phyloP scores from a whole-genome alignment of 2,329 filamentous ascomycete species.

The Curvularia sp. region DNA sequence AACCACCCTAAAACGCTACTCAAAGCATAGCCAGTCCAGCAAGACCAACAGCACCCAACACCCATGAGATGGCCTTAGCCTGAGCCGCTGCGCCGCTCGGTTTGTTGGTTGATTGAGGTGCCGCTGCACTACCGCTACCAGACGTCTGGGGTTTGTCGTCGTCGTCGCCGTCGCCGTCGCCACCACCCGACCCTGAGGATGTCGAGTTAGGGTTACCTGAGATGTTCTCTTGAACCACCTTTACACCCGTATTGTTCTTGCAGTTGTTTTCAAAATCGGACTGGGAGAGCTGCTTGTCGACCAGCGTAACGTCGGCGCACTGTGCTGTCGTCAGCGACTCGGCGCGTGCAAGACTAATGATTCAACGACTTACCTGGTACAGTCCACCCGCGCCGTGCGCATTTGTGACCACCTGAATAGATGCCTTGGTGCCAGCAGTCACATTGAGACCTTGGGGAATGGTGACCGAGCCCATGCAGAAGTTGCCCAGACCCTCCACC shows the following conservation, averaged over 20 bases:
- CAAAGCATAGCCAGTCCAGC: conserved; percentile 42
- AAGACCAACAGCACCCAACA: conserved; percentile 45
- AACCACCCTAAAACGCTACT: not conserved
- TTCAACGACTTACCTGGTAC: conserved; percentile 62
- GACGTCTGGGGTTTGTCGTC: conserved; percentile 25
- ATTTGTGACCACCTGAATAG: conserved; percentile 72
- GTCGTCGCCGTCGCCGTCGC: not conserved
- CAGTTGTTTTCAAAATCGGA: conserved; percentile 59
- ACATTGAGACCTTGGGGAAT: conserved; percentile 61
- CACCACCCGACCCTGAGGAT: conserved; percentile 6
- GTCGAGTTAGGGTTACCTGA: conserved; percentile 58
- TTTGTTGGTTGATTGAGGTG: conserved; percentile 25
- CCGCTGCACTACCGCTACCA: conserved; percentile 22
- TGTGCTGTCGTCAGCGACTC: conserved; percentile 37
- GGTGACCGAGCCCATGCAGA: conserved; percentile 69
- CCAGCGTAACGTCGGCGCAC: conserved; percentile 78
- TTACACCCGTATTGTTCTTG: conserved; percentile 65
- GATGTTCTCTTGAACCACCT: conserved; percentile 51
- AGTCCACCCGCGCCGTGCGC: conserved; percentile 66
- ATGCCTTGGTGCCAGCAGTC: conserved; percentile 67
- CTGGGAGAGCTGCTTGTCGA: conserved; percentile 57
- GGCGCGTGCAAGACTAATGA: not conserved
- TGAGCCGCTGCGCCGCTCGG: conserved; percentile 37
- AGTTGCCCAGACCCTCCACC: conserved; percentile 66
- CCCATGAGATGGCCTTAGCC: conserved; percentile 43